Base-by-base conservation (phyloP, 306 rosid genomes). In the Hippophae rhamnoides region DNA sequence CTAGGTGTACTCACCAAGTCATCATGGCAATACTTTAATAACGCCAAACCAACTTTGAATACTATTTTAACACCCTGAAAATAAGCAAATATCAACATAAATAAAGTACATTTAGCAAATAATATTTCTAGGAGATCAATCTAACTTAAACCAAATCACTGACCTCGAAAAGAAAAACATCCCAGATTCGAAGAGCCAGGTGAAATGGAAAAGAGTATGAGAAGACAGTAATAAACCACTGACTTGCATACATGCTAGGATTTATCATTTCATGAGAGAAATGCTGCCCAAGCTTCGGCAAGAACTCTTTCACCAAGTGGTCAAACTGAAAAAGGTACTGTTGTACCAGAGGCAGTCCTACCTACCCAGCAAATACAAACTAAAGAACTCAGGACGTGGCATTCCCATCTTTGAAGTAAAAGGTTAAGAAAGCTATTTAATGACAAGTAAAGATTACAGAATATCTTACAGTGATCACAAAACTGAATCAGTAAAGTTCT, bases 191-290 rank as follows among this genome's bases (percentile, higher is more conserved):
- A 65, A 92, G 94, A 73, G 99, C 97, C 74, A 92, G 75, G 75
- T 86, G 97, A 81, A 92, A 92, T 2, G 99, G 99, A 75, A 92
- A 88, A 62, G 99, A 92, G 75, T 92, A 88, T 44, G 99, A 86
- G 80, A 92, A 92, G 66, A 92, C 96, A 18, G 97, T 92, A 49
- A 92, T 92, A 75, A 92, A 92, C 99, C 99, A 92, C 72, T 92
- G 99, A 76, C 99, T 92, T 52, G 95, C 99, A 62, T 92, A 92
- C 99, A 92, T 92, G 85, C 96, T 92, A 53, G 99, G 99, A 79
- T 88, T 88, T 74, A 92, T 92, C 96, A 85, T 80, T 77, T 92
- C 99, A 13, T 54, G 60, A 6, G 86, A 65, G 75, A 85, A 88
- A 77, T 92, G 99, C 68, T 88, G 96, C 52, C 99, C 96, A 48